Evolutionary conservation across 495 filamentous ascomycete genomes (phyloP).

Genomic region (Penicillium angulare): DNA sequence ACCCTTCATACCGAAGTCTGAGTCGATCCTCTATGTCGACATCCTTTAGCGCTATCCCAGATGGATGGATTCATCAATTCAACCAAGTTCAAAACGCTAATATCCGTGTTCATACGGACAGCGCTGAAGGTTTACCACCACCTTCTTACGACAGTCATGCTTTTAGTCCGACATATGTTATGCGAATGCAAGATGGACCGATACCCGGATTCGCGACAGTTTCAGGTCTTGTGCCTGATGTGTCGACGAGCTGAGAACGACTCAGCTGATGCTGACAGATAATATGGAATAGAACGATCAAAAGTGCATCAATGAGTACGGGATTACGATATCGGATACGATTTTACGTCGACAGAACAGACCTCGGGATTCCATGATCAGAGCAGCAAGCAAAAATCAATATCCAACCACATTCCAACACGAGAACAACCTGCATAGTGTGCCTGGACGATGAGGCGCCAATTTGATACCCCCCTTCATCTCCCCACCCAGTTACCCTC

Average conservation of each 20-base stretch:
- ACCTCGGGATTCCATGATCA: no score
- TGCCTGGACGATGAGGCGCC: constrained; percentile 14
- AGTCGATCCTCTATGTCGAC: background rate
- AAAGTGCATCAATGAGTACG: background rate
- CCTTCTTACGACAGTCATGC: constrained; percentile 19
- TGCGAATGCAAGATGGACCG: constrained; percentile 5
- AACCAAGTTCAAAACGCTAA: background rate
- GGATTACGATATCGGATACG: background rate
- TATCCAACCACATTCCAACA: no score
- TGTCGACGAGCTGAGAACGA: background rate
- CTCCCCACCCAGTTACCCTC: background rate
- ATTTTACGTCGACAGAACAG: no score
- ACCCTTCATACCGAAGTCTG: background rate
- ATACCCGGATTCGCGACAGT: constrained; percentile 1
- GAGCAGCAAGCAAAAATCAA: no score
- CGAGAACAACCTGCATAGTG: no score
- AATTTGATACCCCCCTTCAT: constrained; percentile 3
- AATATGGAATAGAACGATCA: background rate
- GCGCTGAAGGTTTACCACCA: background rate
- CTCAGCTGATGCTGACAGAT: background rate
- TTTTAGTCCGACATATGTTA: constrained; percentile 9
- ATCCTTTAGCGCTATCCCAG: background rate
- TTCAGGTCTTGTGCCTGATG: constrained; percentile 5
- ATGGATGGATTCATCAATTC: constrained; percentile 1
- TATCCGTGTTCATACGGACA: background rate